Evolutionary conservation across 2,329 filamentous ascomycete species (phyloP).

Genomic region (Colletotrichum sojae): DNA sequence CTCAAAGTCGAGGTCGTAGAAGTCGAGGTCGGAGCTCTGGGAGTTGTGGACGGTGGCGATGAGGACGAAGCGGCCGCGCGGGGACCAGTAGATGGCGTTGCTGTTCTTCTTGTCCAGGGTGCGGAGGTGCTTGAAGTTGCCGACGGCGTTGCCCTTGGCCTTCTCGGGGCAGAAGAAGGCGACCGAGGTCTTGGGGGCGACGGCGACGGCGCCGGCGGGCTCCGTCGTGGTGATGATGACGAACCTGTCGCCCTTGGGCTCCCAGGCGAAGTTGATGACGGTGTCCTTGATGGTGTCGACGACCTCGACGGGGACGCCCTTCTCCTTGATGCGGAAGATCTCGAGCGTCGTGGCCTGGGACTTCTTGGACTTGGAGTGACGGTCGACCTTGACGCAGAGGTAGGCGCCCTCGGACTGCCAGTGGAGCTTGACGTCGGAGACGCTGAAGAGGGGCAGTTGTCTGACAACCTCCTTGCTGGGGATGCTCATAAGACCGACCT

Average conservation of each 20-base stretch:
- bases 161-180: constrained; percentile 98
- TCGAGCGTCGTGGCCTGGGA: constrained; percentile 96
- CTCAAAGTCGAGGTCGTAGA: constrained; percentile 98
- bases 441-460: constrained; percentile 97
- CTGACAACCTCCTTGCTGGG: constrained; percentile 95
- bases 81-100: constrained; percentile 99
- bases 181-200: constrained; percentile 93
- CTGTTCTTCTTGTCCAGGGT: constrained; percentile 99
- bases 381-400: constrained; percentile 97
- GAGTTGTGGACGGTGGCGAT: constrained; percentile 93
- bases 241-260: constrained; percentile 97
- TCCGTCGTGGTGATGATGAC: constrained; percentile 97
- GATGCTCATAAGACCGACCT: constrained; percentile 96
- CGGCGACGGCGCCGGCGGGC: constrained; percentile 81
- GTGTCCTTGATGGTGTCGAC: constrained; percentile 98
- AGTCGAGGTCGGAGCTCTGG: constrained; percentile 95
- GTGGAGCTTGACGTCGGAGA: constrained; percentile 97
- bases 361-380: constrained; percentile 99
- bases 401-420: constrained; percentile 97
- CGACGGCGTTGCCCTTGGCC: constrained; percentile 82
- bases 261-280: constrained; percentile 99
- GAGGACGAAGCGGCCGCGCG: constrained; percentile 93
- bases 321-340: constrained; percentile 97
- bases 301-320: constrained; percentile 98
- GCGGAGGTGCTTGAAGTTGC: constrained; percentile 96